A percentile compares a stretch with the other conserved stretches of the same genome.
Conservation (phyloP, 2,329 filamentous ascomycete genomes). For the Fusarium sp. region DNA sequence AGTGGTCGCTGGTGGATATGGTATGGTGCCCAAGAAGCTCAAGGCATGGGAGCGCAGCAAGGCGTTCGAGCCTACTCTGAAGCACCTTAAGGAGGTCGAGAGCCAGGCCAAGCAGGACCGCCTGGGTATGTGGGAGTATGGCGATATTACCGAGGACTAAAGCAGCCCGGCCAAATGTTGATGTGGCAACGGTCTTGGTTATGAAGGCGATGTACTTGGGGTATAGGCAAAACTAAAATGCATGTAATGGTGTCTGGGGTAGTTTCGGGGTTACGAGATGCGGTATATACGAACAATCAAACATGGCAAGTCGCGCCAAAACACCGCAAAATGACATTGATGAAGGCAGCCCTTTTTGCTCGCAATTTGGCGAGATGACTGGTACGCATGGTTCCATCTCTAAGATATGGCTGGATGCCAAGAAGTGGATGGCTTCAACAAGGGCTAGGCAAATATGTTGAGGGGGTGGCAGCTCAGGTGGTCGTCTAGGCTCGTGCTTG, state of each 20-base stretch:
- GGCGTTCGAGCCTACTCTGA: slow-evolving; percentile 79
- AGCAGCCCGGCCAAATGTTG: not conserved
- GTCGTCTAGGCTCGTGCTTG: not conserved
- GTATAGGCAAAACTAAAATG: slow-evolving; percentile 25
- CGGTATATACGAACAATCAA: slow-evolving; percentile 30
- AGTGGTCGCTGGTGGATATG: slow-evolving; percentile 85
- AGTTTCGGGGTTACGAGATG: slow-evolving; percentile 5
- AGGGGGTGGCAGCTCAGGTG: slow-evolving; percentile 17
- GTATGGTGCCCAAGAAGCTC: slow-evolving; percentile 92
- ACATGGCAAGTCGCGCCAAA: slow-evolving; percentile 10
- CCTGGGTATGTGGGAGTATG: slow-evolving; percentile 98
- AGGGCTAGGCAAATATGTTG: slow-evolving; percentile 20
- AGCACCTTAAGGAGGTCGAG: slow-evolving; percentile 81
- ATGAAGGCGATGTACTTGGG: slow-evolving; percentile 26
- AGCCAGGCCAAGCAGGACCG: slow-evolving; percentile 84
- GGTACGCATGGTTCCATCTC: slow-evolving; percentile 13
- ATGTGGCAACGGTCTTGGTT: slow-evolving; percentile 23
- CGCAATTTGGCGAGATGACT: slow-evolving; percentile 15
- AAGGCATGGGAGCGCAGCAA: slow-evolving; percentile 88
- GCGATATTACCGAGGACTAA: slow-evolving; percentile 93
- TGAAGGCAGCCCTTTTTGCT: slow-evolving; percentile 2
- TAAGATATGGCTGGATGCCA: slow-evolving; percentile 15
- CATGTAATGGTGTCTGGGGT: slow-evolving; percentile 29
- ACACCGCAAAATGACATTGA: slow-evolving; percentile 6
- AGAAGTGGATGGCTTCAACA: slow-evolving; percentile 18